Percentiles rank a stretch among this genome's conserved stretches.
These are phyloP conservation scores for Tuber umbilicatum DNA, from an alignment of 495 filamentous ascomycete genomes.

Conservation along the genomic window DNA sequence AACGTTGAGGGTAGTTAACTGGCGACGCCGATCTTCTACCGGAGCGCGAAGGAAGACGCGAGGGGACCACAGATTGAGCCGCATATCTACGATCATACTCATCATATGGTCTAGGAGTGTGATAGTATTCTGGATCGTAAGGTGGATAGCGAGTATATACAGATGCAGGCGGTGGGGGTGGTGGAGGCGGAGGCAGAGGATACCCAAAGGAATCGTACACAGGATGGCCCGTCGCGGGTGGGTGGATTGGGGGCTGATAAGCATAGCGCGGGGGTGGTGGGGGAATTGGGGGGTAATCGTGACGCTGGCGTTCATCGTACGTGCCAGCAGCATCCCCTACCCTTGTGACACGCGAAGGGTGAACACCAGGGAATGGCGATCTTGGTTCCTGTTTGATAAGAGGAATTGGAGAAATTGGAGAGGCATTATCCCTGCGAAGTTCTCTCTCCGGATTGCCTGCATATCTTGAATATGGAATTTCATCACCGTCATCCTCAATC, in stretches of 20 bases:
- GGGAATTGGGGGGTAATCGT: slow-evolving; percentile 23
- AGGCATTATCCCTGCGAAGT: slow-evolving; percentile 10
- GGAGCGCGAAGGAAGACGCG: slow-evolving; percentile 25
- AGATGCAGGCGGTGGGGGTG: slow-evolving; percentile 19
- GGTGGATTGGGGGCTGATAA: slow-evolving; percentile 20
- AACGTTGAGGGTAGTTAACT: slow-evolving; percentile 21
- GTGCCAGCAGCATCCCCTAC: background rate
- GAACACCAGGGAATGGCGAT: slow-evolving; percentile 15
- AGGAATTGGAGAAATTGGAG: slow-evolving; percentile 27
- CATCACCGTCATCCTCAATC: slow-evolving; percentile 21
- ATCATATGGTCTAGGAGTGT: slow-evolving; percentile 32
- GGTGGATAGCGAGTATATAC: slow-evolving; percentile 33
- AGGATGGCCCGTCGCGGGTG: slow-evolving; percentile 14
- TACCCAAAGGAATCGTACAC: slow-evolving; percentile 33
- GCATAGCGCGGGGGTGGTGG: slow-evolving; percentile 5
- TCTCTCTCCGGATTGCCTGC: slow-evolving; percentile 17
- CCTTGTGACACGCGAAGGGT: background rate
- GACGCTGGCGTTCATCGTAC: slow-evolving; percentile 16
- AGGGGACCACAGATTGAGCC: slow-evolving; percentile 13
- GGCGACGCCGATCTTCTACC: slow-evolving; percentile 36
- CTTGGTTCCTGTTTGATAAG: slow-evolving; percentile 37
- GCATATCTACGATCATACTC: slow-evolving; percentile 35
- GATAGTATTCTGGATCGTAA: slow-evolving; percentile 36
- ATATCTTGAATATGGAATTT: slow-evolving; percentile 28
- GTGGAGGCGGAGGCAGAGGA: slow-evolving; percentile 17